Conservation (phyloP, 768 basidiomycete species). For the Pleurotus pulmonarius region DNA sequence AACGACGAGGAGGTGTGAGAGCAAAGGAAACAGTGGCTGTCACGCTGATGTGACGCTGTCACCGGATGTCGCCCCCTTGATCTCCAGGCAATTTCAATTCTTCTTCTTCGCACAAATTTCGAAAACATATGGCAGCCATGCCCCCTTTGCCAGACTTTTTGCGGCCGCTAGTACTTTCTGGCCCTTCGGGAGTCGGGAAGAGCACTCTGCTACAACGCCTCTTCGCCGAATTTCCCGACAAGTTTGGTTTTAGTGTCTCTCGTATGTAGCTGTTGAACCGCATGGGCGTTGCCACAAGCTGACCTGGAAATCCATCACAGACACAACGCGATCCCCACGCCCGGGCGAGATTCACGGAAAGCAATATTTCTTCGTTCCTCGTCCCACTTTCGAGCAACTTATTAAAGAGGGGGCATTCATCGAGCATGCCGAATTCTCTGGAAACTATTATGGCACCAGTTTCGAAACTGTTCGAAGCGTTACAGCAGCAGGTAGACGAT, state of each 20-base stretch:
- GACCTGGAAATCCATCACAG: slow-evolving; percentile 33
- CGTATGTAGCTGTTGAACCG: slow-evolving; percentile 45
- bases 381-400: slow-evolving; percentile 68
- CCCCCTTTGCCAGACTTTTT: slow-evolving; percentile 33
- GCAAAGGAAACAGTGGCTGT: not conserved
- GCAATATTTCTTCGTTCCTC: slow-evolving; percentile 83
- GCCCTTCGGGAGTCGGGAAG: slow-evolving; percentile 93
- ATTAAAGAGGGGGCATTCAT: slow-evolving; percentile 77
- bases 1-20: not conserved
- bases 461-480: slow-evolving; percentile 72
- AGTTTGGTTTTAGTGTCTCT: slow-evolving; percentile 91
- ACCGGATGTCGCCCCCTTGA: not conserved
- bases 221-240: slow-evolving; percentile 75
- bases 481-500: slow-evolving; percentile 65
- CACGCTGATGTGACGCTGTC: slow-evolving; percentile 6
- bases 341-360: slow-evolving; percentile 79
- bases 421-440: slow-evolving; percentile 91
- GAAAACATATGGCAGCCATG: slow-evolving; percentile 1
- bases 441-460: slow-evolving; percentile 92
- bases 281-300: slow-evolving; percentile 6
- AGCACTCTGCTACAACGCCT: slow-evolving; percentile 83
- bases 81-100: not conserved
- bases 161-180: slow-evolving; percentile 83
- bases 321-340: slow-evolving; percentile 86
- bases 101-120: not conserved